Base-by-base conservation (phyloP, 306 rosid species). In the Rosa lucieae region DNA sequence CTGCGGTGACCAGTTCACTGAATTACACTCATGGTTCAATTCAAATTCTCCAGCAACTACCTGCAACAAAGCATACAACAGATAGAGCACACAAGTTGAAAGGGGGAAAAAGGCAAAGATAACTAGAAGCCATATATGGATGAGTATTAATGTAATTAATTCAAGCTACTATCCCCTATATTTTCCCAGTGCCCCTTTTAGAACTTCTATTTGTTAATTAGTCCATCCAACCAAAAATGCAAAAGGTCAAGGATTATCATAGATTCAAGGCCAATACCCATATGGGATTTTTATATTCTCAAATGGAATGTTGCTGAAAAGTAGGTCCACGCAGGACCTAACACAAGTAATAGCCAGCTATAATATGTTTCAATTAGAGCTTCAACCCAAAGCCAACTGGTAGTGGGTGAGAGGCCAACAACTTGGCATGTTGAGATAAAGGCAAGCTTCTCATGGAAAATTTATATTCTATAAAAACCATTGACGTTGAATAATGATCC, bases 21-120 rank as follows among this genome's bases (percentile, higher is more conserved):
- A 79, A 88, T 88, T 90, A 82, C 94, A 94, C 79, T 90, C 96
- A 58, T 90, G 96, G 83, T 92, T 94, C 80, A 90, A 79, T 89
- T 92, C 97, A 63, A 94, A 95, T 87, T 94, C 98, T 85, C 98
- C 98, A 74, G 98, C 97, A 70, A 94, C 97, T 72, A 94, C 97
- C 98, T 94, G 83, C 81, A 81, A 75, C 59, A 65, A 79, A 82
- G 78, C 77, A 67, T 65, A 76, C 23, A 69, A 15, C 56, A 77
- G 10, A 43, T 20, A 79, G 59, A 78, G 63, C 11, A 74, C 76
- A 69, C 47, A 23, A 8, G 73, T 51, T 67, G 32, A 29, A 73
- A 53, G 11, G 9, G 43, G 40, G n/a, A 76, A 17, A 9, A 70
- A 6, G 67, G 15, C 23, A 29, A 55, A 44, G 58, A 81, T 67